Base-by-base conservation (phyloP, 1,139 yeast genomes). In the Kluyveromyces sp. region DNA sequence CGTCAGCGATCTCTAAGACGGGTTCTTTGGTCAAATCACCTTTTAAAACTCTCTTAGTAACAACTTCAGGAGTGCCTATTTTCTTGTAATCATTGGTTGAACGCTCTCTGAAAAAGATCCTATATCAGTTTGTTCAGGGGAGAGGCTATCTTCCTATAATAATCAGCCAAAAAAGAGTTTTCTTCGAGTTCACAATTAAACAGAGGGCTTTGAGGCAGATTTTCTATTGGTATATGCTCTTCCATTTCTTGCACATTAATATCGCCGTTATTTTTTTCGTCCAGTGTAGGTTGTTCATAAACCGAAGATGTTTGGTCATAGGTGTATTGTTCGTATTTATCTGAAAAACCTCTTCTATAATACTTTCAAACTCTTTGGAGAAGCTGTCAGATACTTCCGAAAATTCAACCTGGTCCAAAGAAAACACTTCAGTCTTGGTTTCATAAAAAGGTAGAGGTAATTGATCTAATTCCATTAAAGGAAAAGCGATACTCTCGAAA, bases 11-110 rank as follows among this genome's bases (percentile, higher is more conserved):
- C 21, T 38, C 41, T 6, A 4, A 10, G 2, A 38, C 41, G 2
- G 41, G 41, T 3, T 29, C n/a, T 21, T 34, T 34, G n/a, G 41
- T 38, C 7, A 28, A 4, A 38, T 38, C 41, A n/a, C 41, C 41
- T 15, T 38, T 38, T 28, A 38, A 25, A 15, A 8, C 27, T 15
- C 43, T 32, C 26, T 33, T 34, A 8, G 21, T 38, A 39, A 7
- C 6, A 4, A 32, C 29, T 10, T 32, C 21, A 25, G 43, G 6
- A 2, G 34, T 15, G 25, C 2, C 7, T 7, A 25, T 33, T 25
- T 8, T 38, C 34, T 30, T 29, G 41, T 21, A n/a, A 26, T 15
- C 41, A 30, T 15, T 15, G 34, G n/a, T 29, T n/a, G 30, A 34
- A 30, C 3, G 30, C 25, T 38, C 29, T 15, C n/a, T 7, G 41